Evolutionary conservation across 2,329 filamentous ascomycete species (phyloP), one percentile per base, ranked within the genome.

Genomic region (Gremmenia infestans): DNA sequence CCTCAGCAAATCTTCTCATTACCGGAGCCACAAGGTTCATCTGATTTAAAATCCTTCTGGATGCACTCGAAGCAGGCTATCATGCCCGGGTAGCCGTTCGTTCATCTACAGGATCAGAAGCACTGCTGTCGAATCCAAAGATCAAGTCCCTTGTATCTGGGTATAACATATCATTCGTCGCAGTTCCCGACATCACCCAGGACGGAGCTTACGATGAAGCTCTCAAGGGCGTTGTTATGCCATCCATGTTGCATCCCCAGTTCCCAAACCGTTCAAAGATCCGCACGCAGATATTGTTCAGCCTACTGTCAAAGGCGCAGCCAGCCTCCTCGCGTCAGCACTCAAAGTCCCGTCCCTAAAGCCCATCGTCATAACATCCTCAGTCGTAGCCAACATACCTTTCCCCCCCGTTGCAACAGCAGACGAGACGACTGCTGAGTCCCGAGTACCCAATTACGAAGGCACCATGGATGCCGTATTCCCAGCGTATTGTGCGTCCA

Each of bases 401-500:
- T 64, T 60, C 46, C 14, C 23, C 12, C 47, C 47, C 17, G 56
- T 56, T 35, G 48, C 60, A 49, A 58, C 54, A 17, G 59, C 52
- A 55, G 37, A 60, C 25, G 60, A 55, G 46, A 60, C 59, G 7
- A 53, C 60, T 23, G 50, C 49, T 47, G 57, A 61, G 48, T 17
- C 37, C 15, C 37, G 37, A 0, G n/a, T 17, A 7, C 58, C 61
- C 36, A 58, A 60, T 57, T 53, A 46, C 39, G 48, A 50, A 12
- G 12, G 28, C 19, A 32, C 42, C 1, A 22, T 8, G 28, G 50
- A 61, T 2, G 61, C 43, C 55, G 32, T 61, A 43, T 64, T 67
- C 61, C 59, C 66, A 58, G 68, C 67, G 3, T 71, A 71, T 48
- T 66, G 58, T 42, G 61, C 59, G 47, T 67, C 67, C 28, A 70